A percentile compares a stretch with the other conserved stretches of the same genome.
These are phyloP conservation scores for Chytriomyces confervae DNA, from an alignment of 192 early-diverging fungal genomes.

Conservation along the genomic window DNA sequence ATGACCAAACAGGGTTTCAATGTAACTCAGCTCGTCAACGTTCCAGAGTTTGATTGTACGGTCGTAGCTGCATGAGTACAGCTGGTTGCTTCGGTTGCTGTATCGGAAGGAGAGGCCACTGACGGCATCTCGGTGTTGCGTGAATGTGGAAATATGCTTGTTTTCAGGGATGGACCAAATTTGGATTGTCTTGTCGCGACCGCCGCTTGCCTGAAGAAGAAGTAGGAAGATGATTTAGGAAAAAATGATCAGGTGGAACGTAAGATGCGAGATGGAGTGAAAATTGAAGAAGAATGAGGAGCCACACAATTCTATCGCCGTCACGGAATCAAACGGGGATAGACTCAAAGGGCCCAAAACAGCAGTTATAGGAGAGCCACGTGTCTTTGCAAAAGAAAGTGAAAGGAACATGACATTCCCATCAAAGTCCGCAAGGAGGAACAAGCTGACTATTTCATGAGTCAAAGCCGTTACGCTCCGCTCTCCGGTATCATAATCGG, in stretches of 20 bases:
- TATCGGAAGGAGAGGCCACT: slow-evolving; percentile 85
- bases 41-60: slow-evolving; percentile 98
- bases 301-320: slow-evolving; percentile 59
- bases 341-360: slow-evolving; percentile 60
- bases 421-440: slow-evolving; percentile 38
- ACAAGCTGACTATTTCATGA: slow-evolving; percentile 42
- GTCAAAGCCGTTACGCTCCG: slow-evolving; percentile 45
- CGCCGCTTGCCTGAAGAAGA: slow-evolving; percentile 75
- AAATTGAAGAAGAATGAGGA: slow-evolving; percentile 32
- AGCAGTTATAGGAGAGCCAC: slow-evolving; percentile 11
- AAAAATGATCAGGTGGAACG: slow-evolving; percentile 7
- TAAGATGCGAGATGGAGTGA: slow-evolving; percentile 12
- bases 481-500: slow-evolving; percentile 24
- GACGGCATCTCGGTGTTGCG: slow-evolving; percentile 92
- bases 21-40: slow-evolving; percentile 85
- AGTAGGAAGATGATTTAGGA: background rate
- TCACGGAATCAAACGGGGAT: slow-evolving; percentile 29
- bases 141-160: slow-evolving; percentile 74
- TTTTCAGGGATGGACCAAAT: slow-evolving; percentile 87
- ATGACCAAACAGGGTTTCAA: slow-evolving; percentile 84
- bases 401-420: background rate
- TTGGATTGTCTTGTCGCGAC: slow-evolving; percentile 87
- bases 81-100: slow-evolving; percentile 62
- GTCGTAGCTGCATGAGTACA: slow-evolving; percentile 90
- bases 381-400: slow-evolving; percentile 8